phyloP scores from a whole-genome alignment of 2,329 filamentous ascomycete genomes.

The Bimuria novae-zelandiae region DNA sequence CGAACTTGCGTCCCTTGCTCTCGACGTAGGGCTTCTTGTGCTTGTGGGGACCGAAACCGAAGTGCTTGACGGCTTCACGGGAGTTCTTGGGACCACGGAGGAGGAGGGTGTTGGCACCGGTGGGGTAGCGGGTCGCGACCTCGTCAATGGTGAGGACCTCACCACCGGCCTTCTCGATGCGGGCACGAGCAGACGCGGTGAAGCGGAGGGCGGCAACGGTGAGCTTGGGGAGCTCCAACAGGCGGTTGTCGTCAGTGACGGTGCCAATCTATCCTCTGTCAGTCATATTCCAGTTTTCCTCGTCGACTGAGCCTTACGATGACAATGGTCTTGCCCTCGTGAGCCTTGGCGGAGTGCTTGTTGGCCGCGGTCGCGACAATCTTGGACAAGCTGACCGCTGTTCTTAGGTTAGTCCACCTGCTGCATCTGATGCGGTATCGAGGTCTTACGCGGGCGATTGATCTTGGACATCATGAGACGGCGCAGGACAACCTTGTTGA shows the following conservation, averaged over 20 bases:
- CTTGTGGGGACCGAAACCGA: conserved; percentile 96
- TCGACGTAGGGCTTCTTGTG: conserved; percentile 98
- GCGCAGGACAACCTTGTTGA: conserved; percentile 99
- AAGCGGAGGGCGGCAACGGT: conserved; percentile 93
- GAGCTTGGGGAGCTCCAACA: conserved; percentile 79
- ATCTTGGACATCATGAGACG: conserved; percentile 98
- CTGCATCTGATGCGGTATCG: neutral
- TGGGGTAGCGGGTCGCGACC: conserved; percentile 92
- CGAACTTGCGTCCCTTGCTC: conserved; percentile 99
- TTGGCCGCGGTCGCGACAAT: conserved; percentile 69
- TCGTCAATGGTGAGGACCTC: conserved; percentile 96
- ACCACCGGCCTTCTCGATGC: conserved; percentile 91
- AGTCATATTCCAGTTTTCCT: conserved; percentile 7
- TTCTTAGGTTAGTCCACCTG: conserved; percentile 22
- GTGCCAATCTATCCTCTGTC: conserved; percentile 66
- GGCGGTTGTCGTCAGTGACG: conserved; percentile 95
- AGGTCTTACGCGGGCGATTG: conserved; percentile 68
- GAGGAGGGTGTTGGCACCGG: conserved; percentile 94
- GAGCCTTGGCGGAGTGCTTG: conserved; percentile 56
- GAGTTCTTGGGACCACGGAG: conserved; percentile 98
- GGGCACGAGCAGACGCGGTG: conserved; percentile 92
- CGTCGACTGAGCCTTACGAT: conserved; percentile 54
- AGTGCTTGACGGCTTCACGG: conserved; percentile 98
- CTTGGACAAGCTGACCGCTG: conserved; percentile 85
- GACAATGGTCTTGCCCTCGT: conserved; percentile 83